Base-by-base conservation (phyloP, 495 filamentous ascomycete species). In the Tuber brumale region DNA sequence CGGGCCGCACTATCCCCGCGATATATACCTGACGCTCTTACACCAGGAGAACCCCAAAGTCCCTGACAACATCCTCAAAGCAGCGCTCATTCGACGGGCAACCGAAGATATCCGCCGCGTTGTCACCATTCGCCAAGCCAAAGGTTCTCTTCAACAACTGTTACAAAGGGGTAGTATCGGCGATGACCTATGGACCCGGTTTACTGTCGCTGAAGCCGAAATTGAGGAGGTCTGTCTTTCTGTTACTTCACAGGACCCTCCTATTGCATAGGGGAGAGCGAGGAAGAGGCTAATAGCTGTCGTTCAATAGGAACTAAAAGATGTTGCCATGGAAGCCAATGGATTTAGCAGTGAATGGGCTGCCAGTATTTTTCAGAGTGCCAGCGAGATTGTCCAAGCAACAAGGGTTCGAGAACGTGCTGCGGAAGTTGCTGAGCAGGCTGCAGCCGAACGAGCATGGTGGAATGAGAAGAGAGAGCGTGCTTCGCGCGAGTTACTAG, bases 251-350 rank as follows among this genome's bases (percentile, higher is more conserved):
- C 1, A 35, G 27, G 57, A 23, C 3, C 42, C 31, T 23, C 45
- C 48, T n/a, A 51, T 31, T 44, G 46, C 23, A 42, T 51, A 31
- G 51, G 27, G 31, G 23, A 44, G 35, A 21, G 19, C n/a, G 31
- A 10, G 31, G 23, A 18, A 48, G 43, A 48, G 31, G 57, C 57
- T 66, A 18, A 66, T 35, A 66, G 12, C 23, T n/a, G 46, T n/a
- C 46, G 21, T 39, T 57, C n/a, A 9, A 21, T 43, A 83, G 76
- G 95, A 99, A 85, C 86, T 99, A 46, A 87, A 92, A 77, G 95
- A 99, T 86, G 94, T 97, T 66, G 93, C 97, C 46, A 88, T 90
- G 80, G 95, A 99, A 93, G 95, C 95, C 73, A 99, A 98, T 82
- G 94, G 92, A 37, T 92, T 97, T 76, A 85, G 87, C 8, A 89